phyloP scores from a whole-genome alignment of 306 rosid genomes.

The Boehmeria nivea region DNA sequence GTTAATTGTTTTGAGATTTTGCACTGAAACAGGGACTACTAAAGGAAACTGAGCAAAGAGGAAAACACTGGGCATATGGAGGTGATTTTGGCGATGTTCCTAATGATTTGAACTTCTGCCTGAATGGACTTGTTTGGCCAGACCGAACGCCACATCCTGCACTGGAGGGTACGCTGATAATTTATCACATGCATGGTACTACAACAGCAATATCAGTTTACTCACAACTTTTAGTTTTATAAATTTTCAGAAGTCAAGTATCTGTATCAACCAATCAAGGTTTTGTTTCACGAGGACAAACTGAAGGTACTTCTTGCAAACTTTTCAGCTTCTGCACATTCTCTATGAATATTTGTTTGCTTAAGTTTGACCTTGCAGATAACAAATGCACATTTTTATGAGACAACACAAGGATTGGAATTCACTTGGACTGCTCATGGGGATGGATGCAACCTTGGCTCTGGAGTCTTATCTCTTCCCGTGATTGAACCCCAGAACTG shows the following conservation, averaged over 20 bases:
- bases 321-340: not conserved
- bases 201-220: conserved; percentile 3
- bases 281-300: conserved; percentile 43
- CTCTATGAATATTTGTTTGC: conserved; percentile 8
- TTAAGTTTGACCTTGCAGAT: conserved; percentile 45
- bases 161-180: conserved; percentile 54
- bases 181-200: conserved; percentile 1
- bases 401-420: conserved; percentile 70
- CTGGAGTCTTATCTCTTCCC: conserved; percentile 55
- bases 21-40: conserved; percentile 44
- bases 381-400: conserved; percentile 60
- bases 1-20: conserved; percentile 3
- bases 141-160: conserved; percentile 96
- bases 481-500: conserved; percentile 60
- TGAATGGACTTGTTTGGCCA: conserved; percentile 74
- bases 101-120: conserved; percentile 85
- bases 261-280: conserved; percentile 81
- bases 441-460: conserved; percentile 65
- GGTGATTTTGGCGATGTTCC: conserved; percentile 92
- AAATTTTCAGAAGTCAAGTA: conserved; percentile 75
- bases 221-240: conserved; percentile 7
- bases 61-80: conserved; percentile 91
- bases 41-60: conserved; percentile 50
- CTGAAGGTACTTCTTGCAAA: conserved; percentile 46
- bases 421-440: conserved; percentile 76